These are phyloP conservation scores for Solioccasus polychromus DNA, from an alignment of 768 basidiomycete genomes.

Conservation along the genomic window DNA sequence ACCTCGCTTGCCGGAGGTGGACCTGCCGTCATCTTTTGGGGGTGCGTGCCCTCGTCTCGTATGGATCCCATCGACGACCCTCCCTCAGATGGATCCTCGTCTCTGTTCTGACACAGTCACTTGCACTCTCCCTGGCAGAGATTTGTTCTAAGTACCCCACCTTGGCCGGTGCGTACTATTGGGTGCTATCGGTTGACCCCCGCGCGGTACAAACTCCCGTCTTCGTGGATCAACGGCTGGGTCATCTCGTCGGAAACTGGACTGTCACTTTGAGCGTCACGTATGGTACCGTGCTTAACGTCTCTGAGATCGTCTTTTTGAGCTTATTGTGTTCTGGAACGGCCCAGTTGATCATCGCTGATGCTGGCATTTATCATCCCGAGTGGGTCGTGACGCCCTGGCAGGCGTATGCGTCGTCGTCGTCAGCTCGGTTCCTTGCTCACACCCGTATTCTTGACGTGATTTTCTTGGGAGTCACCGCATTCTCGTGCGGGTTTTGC, in stretches of 20 bases:
- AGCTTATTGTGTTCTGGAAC: no score
- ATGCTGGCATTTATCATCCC: conserved; percentile 54
- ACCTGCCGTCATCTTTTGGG: conserved; percentile 58
- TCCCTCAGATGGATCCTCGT: conserved; percentile 50
- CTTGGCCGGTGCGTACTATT: conserved; percentile 62
- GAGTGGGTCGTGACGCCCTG: conserved; percentile 56
- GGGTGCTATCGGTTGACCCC: conserved; percentile 62
- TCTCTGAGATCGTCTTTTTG: not conserved
- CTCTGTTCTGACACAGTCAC: conserved; percentile 43
- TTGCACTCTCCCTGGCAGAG: conserved; percentile 56
- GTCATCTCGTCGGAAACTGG: conserved; percentile 66
- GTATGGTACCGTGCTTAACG: conserved; percentile 39
- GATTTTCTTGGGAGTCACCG: conserved; percentile 54
- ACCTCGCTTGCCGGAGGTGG: conserved; percentile 55
- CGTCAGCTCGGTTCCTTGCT: not conserved
- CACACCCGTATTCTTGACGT: conserved; percentile 38
- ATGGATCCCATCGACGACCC: no score
- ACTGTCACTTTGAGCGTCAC: conserved; percentile 64
- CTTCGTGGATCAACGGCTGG: conserved; percentile 71
- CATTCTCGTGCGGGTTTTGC: conserved; percentile 47
- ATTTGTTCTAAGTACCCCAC: conserved; percentile 61
- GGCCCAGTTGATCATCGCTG: conserved; percentile 58
- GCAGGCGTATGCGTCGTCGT: conserved; percentile 50
- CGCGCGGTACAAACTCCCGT: conserved; percentile 46
- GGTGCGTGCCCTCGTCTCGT: conserved; percentile 34